Conservation (phyloP, 2,329 filamentous ascomycete genomes). For the Hymenoscyphus fraxineus region DNA sequence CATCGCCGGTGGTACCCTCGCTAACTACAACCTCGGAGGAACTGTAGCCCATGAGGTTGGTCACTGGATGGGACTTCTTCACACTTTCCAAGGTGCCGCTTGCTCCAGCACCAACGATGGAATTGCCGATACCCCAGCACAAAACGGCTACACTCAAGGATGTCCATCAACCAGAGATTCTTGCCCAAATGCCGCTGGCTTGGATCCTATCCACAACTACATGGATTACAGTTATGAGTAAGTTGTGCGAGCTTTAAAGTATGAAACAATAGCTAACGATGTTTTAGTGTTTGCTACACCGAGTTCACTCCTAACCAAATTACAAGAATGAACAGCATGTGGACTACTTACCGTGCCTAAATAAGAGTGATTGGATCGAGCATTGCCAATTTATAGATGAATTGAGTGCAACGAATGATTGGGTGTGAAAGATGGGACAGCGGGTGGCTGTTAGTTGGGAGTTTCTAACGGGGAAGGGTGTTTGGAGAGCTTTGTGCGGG, state of each 20-base stretch:
- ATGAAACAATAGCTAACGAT: background rate
- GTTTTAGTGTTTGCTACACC: constrained; percentile 37
- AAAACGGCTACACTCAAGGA: constrained; percentile 34
- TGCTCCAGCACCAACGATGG: constrained; percentile 39
- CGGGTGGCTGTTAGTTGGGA: background rate
- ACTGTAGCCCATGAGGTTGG: constrained; percentile 44
- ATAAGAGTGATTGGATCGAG: background rate
- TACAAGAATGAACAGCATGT: constrained; percentile 22
- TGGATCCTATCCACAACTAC: constrained; percentile 37
- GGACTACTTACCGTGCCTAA: constrained; percentile 17
- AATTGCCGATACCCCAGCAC: constrained; percentile 35
- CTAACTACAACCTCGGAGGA: constrained; percentile 38
- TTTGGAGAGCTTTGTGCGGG: background rate
- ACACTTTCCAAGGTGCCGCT: constrained; percentile 43
- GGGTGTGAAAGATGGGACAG: background rate
- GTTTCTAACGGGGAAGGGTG: background rate
- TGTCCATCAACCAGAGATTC: constrained; percentile 41
- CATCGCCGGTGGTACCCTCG: constrained; percentile 38
- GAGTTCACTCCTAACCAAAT: constrained; percentile 36
- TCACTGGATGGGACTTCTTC: constrained; percentile 47
- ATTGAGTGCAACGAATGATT: background rate
- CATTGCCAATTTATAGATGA: background rate
- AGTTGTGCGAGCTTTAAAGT: constrained; percentile 6
- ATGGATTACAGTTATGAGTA: constrained; percentile 40
- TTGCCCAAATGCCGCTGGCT: constrained; percentile 25